phyloP scores from a whole-genome alignment of 73 alveolate genomes.

The Strombidium stylifer region DNA sequence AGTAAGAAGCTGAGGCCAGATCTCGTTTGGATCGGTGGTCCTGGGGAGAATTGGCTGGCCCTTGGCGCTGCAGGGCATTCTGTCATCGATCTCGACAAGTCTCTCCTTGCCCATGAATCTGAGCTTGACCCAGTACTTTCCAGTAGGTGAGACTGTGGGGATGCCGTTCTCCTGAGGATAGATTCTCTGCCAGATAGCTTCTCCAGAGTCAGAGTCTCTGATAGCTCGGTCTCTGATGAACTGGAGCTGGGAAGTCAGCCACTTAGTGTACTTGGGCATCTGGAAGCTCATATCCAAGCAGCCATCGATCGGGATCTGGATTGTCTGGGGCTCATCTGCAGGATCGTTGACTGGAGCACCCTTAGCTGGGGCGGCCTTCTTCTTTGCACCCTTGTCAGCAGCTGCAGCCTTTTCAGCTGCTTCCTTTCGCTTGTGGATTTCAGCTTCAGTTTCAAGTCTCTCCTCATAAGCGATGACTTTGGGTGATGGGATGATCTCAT shows the following conservation, averaged over 20 bases:
- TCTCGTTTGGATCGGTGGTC: slow-evolving; percentile 76
- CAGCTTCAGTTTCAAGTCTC: slow-evolving; percentile 88
- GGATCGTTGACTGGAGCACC: slow-evolving; percentile 31
- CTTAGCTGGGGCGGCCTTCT: slow-evolving; percentile 43
- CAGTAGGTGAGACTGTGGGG: slow-evolving; percentile 93
- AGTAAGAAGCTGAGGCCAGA: slow-evolving; percentile 93
- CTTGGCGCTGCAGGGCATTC: slow-evolving; percentile 91
- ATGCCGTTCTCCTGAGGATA: slow-evolving; percentile 97
- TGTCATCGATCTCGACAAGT: slow-evolving; percentile 91
- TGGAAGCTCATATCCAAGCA: slow-evolving; percentile 71
- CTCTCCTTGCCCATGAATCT: slow-evolving; percentile 94
- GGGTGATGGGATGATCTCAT: slow-evolving; percentile 30
- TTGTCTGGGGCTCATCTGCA: slow-evolving; percentile 51
- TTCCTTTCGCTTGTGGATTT: slow-evolving; percentile 70
- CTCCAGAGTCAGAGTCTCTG: slow-evolving; percentile 85
- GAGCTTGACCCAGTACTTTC: slow-evolving; percentile 93
- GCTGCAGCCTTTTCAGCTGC: slow-evolving; percentile 76
- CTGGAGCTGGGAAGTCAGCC: slow-evolving; percentile 95
- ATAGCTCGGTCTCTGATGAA: slow-evolving; percentile 93
- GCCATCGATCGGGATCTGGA: slow-evolving; percentile 55
- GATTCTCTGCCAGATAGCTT: slow-evolving; percentile 88
- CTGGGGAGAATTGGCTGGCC: slow-evolving; percentile 89
- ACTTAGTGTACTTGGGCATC: slow-evolving; percentile 85
- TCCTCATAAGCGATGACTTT: slow-evolving; percentile 60
- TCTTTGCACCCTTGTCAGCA: slow-evolving; percentile 51